Base-by-base conservation (phyloP, 1,284 basidiomycete species). In the Ceratobasidium sp. region DNA sequence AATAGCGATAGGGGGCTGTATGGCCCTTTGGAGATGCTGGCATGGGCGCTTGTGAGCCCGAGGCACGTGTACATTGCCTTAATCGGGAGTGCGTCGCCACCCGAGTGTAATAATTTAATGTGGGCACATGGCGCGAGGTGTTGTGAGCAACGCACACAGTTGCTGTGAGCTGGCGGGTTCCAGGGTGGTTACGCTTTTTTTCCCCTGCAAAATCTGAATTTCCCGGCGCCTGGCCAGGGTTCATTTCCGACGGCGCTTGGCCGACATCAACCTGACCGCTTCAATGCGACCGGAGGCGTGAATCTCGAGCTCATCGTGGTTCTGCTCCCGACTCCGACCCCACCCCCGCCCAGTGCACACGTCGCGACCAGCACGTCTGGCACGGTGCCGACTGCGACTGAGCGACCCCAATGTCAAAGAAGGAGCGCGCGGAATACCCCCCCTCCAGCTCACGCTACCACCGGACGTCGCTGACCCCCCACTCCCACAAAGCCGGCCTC, bases 11-110 rank as follows among this genome's bases (percentile, higher is more conserved):
- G 39, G 73, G 9, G 80, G 82, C n/a, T 85, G 86, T 62, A 49
- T 85, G 14, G 79, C 86, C 39, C 80, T 93, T 39, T 91, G 90
- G 91, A 83, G 83, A 64, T 82, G 82, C 43, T 92, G 90, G 92
- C 86, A 82, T 74, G 86, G 85, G 1, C 82, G 83, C 37, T 81
- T 90, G 22, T 90, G 77, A 81, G 46, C 24, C 34, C 37, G 24
- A n/a, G 31, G 27, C 63, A 65, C 63, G 46, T 65, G 63, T 34
- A 16, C 31, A 14, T 37, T 58, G 22, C n/a, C 48, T 43, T 16
- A 41, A 34, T 43, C 41, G 16, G 41, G 1, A 11, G 41, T 16
- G 13, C 16, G 41, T 9, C 16, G 41, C 41, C 41, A 43, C 41
- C 9, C 16, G 41, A 43, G 16, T 43, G 9, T 11, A 2, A 43